Evolutionary conservation across 2,329 filamentous ascomycete species (phyloP), one percentile per base, ranked within the genome.

Genomic region (Colletotrichum zoysiae): DNA sequence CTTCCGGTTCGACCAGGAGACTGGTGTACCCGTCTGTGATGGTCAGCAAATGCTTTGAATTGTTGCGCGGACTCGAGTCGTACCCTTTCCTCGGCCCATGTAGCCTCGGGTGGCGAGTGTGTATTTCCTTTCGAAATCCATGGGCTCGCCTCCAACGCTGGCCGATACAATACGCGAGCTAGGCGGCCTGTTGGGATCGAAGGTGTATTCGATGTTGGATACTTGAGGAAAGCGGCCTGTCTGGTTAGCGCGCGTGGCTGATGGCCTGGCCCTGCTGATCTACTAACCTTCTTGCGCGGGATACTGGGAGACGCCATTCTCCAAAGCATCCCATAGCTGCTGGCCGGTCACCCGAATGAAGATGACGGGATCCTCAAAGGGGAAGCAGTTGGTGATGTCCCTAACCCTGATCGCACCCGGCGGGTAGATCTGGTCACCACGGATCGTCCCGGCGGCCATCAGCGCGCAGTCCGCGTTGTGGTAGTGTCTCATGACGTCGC

Each of bases 361-460:
- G 0, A 97, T 92, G 1, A 95, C 92, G 0, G 95, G 94, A 74
- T 97, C 95, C 78, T 97, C 95, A 76, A 98, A 97, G 0, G 95
- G 95, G 75, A 97, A 97, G 78, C 94, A 97, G 62, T 93, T 93
- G 69, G 95, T 89, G n/a, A 97, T 89, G 77, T 97, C 94, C 77
- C 93, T 93, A 71, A 97, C 83, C 33, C 91, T 86, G 9, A 97
- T 83, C 0, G 95, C 85, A 0, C 95, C 95, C 0, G 94, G 93
- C 0, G 94, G 90, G 76, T 97, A 97, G 42, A 97, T 91, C 79
- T 96, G 93, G 78, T 97, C 95, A 1, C 94, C 95, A 18, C 95
- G 89, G 65, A 97, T 94, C 0, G 95, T 97, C 0, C 95, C 95
- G 0, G 92, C 88, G 0, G 93, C 94, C 91, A 97, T 96, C 74